These are phyloP conservation scores for Fomitopsis palustris DNA, from an alignment of 1,284 basidiomycete species.

Conservation along the genomic window DNA sequence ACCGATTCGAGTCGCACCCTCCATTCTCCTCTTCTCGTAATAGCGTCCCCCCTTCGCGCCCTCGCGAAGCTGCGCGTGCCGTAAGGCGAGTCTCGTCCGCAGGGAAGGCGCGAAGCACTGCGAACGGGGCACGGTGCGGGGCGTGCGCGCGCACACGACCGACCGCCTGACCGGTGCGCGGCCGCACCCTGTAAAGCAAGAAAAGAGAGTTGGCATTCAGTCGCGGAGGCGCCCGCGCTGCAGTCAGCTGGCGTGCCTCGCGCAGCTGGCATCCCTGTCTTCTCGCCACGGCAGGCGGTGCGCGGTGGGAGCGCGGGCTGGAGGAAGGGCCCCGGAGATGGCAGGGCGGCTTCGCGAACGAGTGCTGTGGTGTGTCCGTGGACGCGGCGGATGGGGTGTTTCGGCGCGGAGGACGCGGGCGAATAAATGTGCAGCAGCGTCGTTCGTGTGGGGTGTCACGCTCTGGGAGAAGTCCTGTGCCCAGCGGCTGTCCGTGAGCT, in stretches of 20 bases:
- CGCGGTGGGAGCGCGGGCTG: not conserved
- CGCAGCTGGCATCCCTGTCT: not conserved
- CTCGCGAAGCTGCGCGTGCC: not conserved
- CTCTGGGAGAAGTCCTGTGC: not conserved
- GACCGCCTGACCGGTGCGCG: not conserved
- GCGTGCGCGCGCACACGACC: not conserved
- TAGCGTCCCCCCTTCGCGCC: not conserved
- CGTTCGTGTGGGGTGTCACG: not conserved
- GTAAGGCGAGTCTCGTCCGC: not conserved
- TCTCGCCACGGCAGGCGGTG: not conserved
- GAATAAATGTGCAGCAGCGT: not conserved
- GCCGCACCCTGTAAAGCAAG: not conserved
- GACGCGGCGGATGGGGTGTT: too few relatives aligned
- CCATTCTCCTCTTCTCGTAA: not conserved
- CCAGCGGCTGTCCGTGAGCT: not conserved
- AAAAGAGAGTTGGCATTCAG: constrained; percentile 1
- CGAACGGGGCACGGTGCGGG: not conserved
- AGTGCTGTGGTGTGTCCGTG: too few relatives aligned
- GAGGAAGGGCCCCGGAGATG: not conserved
- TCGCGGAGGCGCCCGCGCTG: not conserved
- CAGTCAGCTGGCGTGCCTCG: not conserved
- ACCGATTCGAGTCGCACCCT: not conserved
- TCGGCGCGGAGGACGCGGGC: too few relatives aligned
- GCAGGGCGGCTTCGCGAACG: not conserved
- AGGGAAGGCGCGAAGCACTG: not conserved